Conservation (phyloP, 306 rosid genomes). For the Dalbergia cochinchinensis region DNA sequence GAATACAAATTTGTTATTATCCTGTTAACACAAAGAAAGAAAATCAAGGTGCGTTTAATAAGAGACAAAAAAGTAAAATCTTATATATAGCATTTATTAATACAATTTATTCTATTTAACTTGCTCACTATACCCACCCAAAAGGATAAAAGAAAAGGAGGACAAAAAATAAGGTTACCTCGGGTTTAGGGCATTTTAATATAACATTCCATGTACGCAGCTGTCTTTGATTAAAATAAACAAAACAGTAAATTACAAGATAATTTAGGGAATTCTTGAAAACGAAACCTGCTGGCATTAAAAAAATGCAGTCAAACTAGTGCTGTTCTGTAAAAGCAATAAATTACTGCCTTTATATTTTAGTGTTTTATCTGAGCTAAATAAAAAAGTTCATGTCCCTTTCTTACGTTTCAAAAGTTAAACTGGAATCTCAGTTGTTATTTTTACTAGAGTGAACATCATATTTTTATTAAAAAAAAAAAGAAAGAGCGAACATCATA, state of each 20-base stretch:
- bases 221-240: constrained; percentile 40
- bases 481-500: too few relatives aligned
- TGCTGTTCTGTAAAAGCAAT: constrained; percentile 63
- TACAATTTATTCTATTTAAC: too few relatives aligned
- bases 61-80: too few relatives aligned
- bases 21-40: too few relatives aligned
- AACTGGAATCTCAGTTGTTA: constrained; percentile 32
- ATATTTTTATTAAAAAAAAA: too few relatives aligned
- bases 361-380: constrained; percentile 32
- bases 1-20: too few relatives aligned
- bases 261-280: constrained; percentile 46
- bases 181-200: constrained; percentile 46
- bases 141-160: neutral
- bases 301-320: constrained; percentile 64
- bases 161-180: neutral
- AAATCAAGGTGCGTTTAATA: too few relatives aligned
- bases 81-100: too few relatives aligned
- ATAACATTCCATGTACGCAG: neutral
- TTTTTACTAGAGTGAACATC: too few relatives aligned
- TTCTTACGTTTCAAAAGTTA: constrained; percentile 55
- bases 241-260: constrained; percentile 37
- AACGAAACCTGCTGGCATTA: constrained; percentile 43
- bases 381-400: constrained; percentile 49
- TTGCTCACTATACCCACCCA: too few relatives aligned
- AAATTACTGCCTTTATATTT: constrained; percentile 35